Base-by-base conservation (phyloP, 2,329 filamentous ascomycete genomes). In the Arthrobotrys iridis region DNA sequence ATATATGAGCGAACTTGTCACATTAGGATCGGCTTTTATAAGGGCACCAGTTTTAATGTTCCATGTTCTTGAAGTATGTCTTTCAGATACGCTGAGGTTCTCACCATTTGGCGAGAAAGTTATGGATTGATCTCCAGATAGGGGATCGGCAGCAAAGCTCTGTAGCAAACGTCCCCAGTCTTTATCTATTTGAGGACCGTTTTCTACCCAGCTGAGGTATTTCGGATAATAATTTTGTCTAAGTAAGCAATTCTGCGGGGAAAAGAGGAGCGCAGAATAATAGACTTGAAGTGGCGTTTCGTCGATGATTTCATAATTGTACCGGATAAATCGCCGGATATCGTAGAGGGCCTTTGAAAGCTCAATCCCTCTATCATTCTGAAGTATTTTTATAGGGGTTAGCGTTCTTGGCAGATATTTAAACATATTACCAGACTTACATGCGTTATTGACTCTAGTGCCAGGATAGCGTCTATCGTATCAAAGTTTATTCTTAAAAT, bases 131-230 rank as follows among this genome's bases (percentile, higher is more conserved):
- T 4, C n/a, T 43, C n/a, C n/a, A n/a, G n/a, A n/a, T n/a, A n/a
- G n/a, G n/a, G 40, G 40, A 18, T 43, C 13, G 4, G n/a, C n/a
- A n/a, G n/a, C n/a, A n/a, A n/a, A n/a, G n/a, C n/a, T 35, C 20
- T 35, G 48, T 4, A 20, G 28, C 26, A 52, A n/a, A 15, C 28
- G 0, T 2, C 20, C 37, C 63, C 59, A 50, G 10, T 18, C 24
- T 6, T 28, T n/a, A 1, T 22, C 22, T 43, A 78, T 58, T 40
- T 11, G 22, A 40, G 78, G 79, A 55, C 57, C 71, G 33, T 76
- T 60, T 4, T 30, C 70, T n/a, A 78, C 68, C 73, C 65, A 74
- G 1, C 66, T 41, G 30, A 68, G 77, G 15, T 71, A 48, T 64
- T 77, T 71, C 3, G 74, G 3, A 11, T 20, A 48, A 41, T 46